Evolutionary conservation across 139 green algal genomes (phyloP).

Genomic region (Chlamydomonas sp.): DNA sequence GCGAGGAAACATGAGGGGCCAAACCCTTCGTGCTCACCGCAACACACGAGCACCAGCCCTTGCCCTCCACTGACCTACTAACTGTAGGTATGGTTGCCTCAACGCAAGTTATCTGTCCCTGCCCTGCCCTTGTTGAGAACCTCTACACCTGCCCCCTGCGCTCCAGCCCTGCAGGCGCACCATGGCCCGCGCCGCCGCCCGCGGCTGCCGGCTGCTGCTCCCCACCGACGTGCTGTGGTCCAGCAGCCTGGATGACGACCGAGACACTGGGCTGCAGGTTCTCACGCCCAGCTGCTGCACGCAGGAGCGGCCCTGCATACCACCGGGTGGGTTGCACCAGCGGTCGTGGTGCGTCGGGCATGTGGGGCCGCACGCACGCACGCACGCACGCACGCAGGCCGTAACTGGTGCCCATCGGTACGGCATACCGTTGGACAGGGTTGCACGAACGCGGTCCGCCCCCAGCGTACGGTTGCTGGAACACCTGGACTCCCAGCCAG

Average conservation of each 20-base stretch:
- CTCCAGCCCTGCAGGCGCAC: slow-evolving; percentile 48
- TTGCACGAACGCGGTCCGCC: not conserved
- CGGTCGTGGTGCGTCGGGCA: not conserved
- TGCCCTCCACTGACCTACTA: too few relatives aligned
- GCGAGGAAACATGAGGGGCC: not conserved
- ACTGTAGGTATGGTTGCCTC: too few relatives aligned
- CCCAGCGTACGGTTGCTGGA: too few relatives aligned
- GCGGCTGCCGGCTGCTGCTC: slow-evolving; percentile 60
- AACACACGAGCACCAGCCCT: too few relatives aligned
- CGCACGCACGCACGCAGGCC: too few relatives aligned
- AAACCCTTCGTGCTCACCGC: not conserved
- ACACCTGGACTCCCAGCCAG: too few relatives aligned
- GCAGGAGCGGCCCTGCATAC: slow-evolving; percentile 50
- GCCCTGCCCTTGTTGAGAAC: not conserved
- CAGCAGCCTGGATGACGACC: slow-evolving; percentile 42
- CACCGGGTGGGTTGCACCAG: slow-evolving; percentile 13
- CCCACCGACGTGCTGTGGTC: slow-evolving; percentile 59
- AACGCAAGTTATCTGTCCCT: too few relatives aligned
- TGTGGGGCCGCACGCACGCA: not conserved
- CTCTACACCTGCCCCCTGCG: not conserved
- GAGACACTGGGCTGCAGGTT: slow-evolving; percentile 26
- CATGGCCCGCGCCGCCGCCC: slow-evolving; percentile 35
- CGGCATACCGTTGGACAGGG: too few relatives aligned
- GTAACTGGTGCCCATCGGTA: too few relatives aligned
- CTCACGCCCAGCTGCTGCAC: slow-evolving; percentile 60